A percentile compares a stretch with the other conserved stretches of the same genome.
These are phyloP conservation scores for Pugionium cornutum DNA, from an alignment of 345 rosid species.

Conservation along the genomic window DNA sequence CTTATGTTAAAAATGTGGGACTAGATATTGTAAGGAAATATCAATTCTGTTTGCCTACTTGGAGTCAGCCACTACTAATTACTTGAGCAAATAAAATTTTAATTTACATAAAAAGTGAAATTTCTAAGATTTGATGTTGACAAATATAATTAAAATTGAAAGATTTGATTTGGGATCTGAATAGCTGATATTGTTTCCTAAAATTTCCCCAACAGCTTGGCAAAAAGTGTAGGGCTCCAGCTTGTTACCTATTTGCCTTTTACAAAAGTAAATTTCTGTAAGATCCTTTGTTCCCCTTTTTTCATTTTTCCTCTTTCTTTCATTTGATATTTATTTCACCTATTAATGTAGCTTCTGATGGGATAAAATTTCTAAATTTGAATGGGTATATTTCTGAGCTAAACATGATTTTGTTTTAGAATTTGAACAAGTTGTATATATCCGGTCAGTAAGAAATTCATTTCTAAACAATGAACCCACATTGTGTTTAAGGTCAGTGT, in stretches of 20 bases:
- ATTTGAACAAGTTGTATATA: constrained; percentile 10
- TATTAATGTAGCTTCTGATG: constrained; percentile 2
- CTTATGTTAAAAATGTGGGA: constrained; percentile 40
- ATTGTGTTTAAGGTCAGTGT: constrained; percentile 13
- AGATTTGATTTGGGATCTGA: constrained; percentile 44
- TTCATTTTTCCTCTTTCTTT: constrained; percentile 16
- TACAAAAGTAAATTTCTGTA: constrained; percentile 38
- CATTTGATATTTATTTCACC: constrained; percentile 3
- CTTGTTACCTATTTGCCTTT: constrained; percentile 40
- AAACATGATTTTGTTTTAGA: background rate
- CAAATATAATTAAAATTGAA: constrained; percentile 37
- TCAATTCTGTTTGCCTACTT: constrained; percentile 37
- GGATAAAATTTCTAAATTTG: background rate
- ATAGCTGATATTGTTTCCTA: constrained; percentile 37
- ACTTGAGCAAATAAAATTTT: constrained; percentile 15
- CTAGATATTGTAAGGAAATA: constrained; percentile 31
- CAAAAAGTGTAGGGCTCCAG: constrained; percentile 44
- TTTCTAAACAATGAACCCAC: constrained; percentile 22
- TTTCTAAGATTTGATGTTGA: constrained; percentile 39
- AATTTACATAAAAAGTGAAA: constrained; percentile 20
- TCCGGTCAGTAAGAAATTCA: background rate
- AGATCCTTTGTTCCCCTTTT: constrained; percentile 36
- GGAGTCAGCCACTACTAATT: constrained; percentile 39
- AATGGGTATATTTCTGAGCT: background rate
- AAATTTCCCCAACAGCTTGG: constrained; percentile 44